Conservation (phyloP, 2,329 filamentous ascomycete species). For the Paraphoma chrysanthemicola region DNA sequence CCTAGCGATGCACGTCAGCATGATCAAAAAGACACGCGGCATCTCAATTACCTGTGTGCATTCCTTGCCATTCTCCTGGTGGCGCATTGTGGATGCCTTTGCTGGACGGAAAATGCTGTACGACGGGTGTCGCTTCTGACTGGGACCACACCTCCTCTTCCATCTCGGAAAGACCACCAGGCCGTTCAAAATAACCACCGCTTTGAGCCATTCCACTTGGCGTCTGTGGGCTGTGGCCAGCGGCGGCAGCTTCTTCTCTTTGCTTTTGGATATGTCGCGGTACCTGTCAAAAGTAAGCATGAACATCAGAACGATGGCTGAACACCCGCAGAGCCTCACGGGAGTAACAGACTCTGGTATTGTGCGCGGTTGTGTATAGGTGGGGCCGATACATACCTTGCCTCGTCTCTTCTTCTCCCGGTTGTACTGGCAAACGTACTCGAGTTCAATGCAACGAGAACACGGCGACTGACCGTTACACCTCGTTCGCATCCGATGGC, state of each 20-base stretch:
- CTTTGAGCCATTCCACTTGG: conserved; percentile 36
- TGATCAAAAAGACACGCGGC: no score
- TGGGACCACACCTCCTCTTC: conserved; percentile 48
- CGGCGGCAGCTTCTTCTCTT: conserved; percentile 42
- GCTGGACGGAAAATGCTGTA: conserved; percentile 38
- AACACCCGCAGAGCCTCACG: neutral
- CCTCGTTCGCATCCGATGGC: conserved; percentile 92
- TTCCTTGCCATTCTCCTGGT: conserved; percentile 37
- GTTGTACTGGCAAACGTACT: conserved; percentile 87
- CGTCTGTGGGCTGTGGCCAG: conserved; percentile 31
- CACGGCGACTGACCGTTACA: conserved; percentile 92
- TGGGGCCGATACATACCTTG: conserved; percentile 75
- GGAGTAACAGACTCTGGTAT: no score
- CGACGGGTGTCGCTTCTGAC: conserved; percentile 41
- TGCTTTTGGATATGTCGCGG: conserved; percentile 48
- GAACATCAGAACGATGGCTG: neutral
- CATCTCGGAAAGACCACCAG: conserved; percentile 39
- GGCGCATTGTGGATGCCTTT: conserved; percentile 35
- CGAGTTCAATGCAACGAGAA: conserved; percentile 82
- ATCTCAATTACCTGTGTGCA: conserved; percentile 33
- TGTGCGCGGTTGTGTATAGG: neutral
- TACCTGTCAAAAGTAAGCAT: conserved; percentile 33
- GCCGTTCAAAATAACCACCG: conserved; percentile 34
- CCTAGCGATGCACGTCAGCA: conserved; percentile 14
- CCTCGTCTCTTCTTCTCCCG: conserved; percentile 92